phyloP scores from a whole-genome alignment of 352 stramenopile genomes.

The Globisporangium polare region DNA sequence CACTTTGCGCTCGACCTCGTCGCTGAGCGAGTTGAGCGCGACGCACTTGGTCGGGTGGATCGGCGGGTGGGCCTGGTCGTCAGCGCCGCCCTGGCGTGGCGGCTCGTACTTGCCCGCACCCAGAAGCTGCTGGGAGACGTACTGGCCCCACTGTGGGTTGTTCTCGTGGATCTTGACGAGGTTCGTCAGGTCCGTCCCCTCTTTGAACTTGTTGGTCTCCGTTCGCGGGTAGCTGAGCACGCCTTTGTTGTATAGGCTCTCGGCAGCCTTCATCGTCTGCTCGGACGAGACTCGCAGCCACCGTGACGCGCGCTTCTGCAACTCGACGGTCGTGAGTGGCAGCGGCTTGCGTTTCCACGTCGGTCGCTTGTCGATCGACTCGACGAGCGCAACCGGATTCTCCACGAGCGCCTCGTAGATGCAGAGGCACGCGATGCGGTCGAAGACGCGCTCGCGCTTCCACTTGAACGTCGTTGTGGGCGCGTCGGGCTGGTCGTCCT shows the following conservation, averaged over 20 bases:
- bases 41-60: conserved; percentile 98
- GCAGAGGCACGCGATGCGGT: conserved; percentile 89
- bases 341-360: conserved; percentile 95
- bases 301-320: conserved; percentile 96
- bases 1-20: conserved; percentile 91
- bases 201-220: conserved; percentile 98
- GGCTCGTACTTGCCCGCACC: conserved; percentile 61
- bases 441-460: conserved; percentile 94
- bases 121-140: conserved; percentile 63
- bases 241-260: conserved; percentile 97
- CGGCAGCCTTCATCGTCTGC: conserved; percentile 94
- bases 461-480: conserved; percentile 93
- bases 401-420: conserved; percentile 89
- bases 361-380: conserved; percentile 62
- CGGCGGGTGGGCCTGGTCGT: conserved; percentile 97
- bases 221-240: conserved; percentile 99
- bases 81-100: conserved; percentile 89
- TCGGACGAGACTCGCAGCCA: conserved; percentile 97
- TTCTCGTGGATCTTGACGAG: conserved; percentile 75
- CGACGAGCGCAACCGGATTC: conserved; percentile 55
- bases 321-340: conserved; percentile 97
- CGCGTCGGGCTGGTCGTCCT: conserved; percentile 36
- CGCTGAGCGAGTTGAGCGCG: conserved; percentile 49
- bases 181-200: conserved; percentile 85
- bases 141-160: conserved; percentile 73